Percentiles rank a stretch among this genome's conserved stretches.
Evolutionary conservation across 768 basidiomycete species (phyloP).

Genomic region (Paxillus involutus): DNA sequence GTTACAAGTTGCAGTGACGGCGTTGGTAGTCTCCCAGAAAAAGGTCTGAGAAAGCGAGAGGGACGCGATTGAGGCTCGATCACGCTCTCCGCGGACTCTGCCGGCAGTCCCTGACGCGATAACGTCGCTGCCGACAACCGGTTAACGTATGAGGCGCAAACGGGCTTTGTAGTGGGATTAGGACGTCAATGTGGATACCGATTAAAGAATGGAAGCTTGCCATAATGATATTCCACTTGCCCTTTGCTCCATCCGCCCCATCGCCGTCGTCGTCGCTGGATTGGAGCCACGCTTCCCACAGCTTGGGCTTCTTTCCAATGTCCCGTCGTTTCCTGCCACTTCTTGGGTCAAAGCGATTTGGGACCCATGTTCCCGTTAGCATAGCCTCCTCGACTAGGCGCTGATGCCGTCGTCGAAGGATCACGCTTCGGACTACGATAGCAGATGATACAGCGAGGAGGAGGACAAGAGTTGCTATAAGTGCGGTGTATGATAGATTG

Average conservation of each 20-base stretch:
- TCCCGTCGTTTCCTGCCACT: conserved; percentile 23
- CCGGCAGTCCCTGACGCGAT: not conserved
- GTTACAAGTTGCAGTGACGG: conserved; percentile 11
- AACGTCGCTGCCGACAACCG: conserved; percentile 11
- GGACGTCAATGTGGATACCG: not conserved
- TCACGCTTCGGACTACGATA: conserved; percentile 62
- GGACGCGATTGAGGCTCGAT: conserved; percentile 6
- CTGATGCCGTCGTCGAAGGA: conserved; percentile 62
- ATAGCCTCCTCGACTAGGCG: conserved; percentile 63
- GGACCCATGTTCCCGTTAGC: conserved; percentile 60
- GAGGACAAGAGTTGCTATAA: conserved; percentile 63
- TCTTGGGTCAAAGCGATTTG: conserved; percentile 20
- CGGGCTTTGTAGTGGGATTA: conserved; percentile 17
- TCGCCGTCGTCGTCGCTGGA: conserved; percentile 3
- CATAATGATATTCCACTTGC: conserved; percentile 29
- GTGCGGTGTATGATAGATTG: conserved; percentile 39
- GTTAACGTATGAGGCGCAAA: conserved; percentile 20
- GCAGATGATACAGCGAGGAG: conserved; percentile 67
- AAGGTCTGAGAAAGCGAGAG: conserved; percentile 18
- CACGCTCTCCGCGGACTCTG: conserved; percentile 1
- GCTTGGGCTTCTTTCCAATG: conserved; percentile 29
- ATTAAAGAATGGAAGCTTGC: conserved; percentile 11
- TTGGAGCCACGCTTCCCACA: conserved; percentile 30
- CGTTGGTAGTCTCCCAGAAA: conserved; percentile 7
- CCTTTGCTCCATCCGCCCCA: conserved; percentile 17